Percentiles rank a stretch among this genome's conserved stretches.
These are phyloP conservation scores for Trichoderma sp. DNA, from an alignment of 2,329 filamentous ascomycete genomes.

Conservation along the genomic window DNA sequence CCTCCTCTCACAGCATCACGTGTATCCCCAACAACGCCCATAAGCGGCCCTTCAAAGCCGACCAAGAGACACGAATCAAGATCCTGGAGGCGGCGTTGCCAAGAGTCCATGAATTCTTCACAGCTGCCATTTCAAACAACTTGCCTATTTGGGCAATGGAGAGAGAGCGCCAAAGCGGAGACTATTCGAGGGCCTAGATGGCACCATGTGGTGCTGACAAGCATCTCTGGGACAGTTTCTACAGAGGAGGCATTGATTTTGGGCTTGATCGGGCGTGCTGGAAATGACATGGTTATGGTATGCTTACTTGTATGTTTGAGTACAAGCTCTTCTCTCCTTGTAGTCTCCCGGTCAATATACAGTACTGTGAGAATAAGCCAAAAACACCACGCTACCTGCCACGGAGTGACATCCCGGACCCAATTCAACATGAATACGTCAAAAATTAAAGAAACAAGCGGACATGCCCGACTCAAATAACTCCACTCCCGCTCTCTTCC, in stretches of 20 bases:
- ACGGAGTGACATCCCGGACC: neutral
- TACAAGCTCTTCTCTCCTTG: neutral
- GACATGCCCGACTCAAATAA: neutral
- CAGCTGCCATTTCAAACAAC: constrained; percentile 9
- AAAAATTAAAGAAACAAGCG: neutral
- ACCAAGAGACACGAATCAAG: no score
- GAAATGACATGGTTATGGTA: neutral
- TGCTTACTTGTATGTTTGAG: neutral
- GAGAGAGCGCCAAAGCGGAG: neutral
- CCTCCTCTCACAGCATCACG: neutral
- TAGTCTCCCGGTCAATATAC: neutral
- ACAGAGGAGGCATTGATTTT: neutral
- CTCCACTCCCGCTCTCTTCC: neutral
- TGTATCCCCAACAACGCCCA: neutral
- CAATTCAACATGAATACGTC: neutral
- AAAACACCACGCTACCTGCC: neutral
- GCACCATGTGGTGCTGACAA: neutral
- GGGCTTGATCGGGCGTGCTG: neutral
- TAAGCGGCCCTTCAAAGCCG: neutral
- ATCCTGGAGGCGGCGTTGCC: neutral
- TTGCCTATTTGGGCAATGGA: constrained; percentile 2
- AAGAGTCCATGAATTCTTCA: neutral
- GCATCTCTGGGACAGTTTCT: neutral
- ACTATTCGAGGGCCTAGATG: neutral
- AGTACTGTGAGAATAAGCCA: neutral